Evolutionary conservation across 495 filamentous ascomycete genomes (phyloP), one percentile per base, ranked within the genome.

Genomic region (Tuber borchii): DNA sequence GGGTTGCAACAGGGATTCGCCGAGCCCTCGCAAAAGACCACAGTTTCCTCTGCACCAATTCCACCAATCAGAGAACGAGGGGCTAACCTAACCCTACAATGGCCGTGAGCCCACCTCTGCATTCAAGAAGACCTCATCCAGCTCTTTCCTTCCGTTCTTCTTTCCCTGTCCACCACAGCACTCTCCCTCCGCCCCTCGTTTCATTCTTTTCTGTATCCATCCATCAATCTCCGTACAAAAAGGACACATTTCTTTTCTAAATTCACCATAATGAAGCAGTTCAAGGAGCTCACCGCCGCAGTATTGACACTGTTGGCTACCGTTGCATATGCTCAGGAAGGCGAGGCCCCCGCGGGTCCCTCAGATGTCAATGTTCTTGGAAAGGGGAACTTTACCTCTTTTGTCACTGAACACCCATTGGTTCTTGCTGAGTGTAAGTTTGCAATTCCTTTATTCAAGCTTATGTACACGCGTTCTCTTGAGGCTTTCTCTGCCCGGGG

Each of bases 301-400:
- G 81, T 79, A 37, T 73, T 82, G 37, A 81, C 81, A n/a, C 76
- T 83, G 69, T 74, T 82, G 45, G 81, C 81, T 42, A 74, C 73
- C 14, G 74, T 76, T 76, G 88, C 88, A 79, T 85, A 87, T 51
- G 87, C 88, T 42, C 83, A 89, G n/a, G 89, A 86, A 74, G 90
- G 90, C 74, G 91, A 92, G 68, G 85, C 88, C 34, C 87, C 88
- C 43, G 86, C 86, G 73, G 81, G 80, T 31, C 82, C 80, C 14
- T 95, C 92, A 44, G 93, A 98, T 83, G 95, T 99, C 65, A 86
- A 90, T 77, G 88, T 92, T 46, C 86, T 99, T 75, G 95, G 90
- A 84, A 91, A 89, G 84, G 93, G 95, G 80, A 94, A 89, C 68
- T 98, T 99, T 82, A 85, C 90, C 69, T 87, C 88, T 71, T 99